Evolutionary conservation across 768 basidiomycete species (phyloP).

Genomic region (Trametes villosa): DNA sequence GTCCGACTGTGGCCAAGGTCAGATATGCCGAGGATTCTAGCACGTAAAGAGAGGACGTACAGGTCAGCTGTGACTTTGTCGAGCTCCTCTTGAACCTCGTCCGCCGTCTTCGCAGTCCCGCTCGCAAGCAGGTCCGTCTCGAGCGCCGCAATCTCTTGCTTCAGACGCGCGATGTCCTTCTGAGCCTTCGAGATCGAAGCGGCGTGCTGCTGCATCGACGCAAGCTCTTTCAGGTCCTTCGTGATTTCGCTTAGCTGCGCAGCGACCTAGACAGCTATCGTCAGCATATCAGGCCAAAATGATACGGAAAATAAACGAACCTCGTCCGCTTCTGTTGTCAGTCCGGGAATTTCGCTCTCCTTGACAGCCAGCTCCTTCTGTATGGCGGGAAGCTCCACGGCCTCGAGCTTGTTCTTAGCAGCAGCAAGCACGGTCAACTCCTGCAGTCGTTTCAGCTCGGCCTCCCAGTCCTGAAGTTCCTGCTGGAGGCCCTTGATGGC

Average conservation of each 20-base stretch:
- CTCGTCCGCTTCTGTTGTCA: constrained; percentile 61
- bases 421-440: constrained; percentile 60
- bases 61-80: constrained; percentile 63
- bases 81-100: constrained; percentile 84
- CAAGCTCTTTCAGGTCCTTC: constrained; percentile 63
- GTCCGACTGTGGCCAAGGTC: constrained; percentile 50
- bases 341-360: constrained; percentile 56
- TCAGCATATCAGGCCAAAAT: neutral
- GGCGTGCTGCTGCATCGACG: constrained; percentile 63
- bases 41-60: constrained; percentile 47
- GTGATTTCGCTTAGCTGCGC: constrained; percentile 58
- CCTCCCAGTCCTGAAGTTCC: constrained; percentile 64
- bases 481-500: constrained; percentile 45
- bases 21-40: neutral
- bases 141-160: constrained; percentile 61
- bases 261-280: constrained; percentile 45
- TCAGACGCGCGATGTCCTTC: constrained; percentile 60
- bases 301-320: constrained; percentile 40
- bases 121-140: constrained; percentile 71
- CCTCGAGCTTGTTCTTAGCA: constrained; percentile 55
- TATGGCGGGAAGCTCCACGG: constrained; percentile 66
- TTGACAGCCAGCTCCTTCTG: constrained; percentile 63
- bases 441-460: constrained; percentile 59
- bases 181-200: constrained; percentile 60
- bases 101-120: constrained; percentile 80